These are phyloP conservation scores for Obba rivulosa DNA, from an alignment of 768 basidiomycete species.

Conservation along the genomic window DNA sequence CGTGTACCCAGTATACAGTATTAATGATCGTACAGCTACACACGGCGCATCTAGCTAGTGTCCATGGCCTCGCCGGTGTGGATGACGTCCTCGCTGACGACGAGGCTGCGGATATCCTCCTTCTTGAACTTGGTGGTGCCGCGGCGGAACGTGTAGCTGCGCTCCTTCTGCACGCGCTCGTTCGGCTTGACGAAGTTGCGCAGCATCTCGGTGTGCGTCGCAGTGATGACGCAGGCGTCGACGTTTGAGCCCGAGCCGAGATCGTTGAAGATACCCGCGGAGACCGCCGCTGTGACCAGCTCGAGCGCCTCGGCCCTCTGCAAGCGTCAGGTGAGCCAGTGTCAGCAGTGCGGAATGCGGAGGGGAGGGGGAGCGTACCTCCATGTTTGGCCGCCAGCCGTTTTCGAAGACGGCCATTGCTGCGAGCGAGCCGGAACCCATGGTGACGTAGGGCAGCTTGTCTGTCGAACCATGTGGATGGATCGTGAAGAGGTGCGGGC, in stretches of 20 bases:
- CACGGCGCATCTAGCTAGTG: slow-evolving; percentile 44
- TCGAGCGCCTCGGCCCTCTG: slow-evolving; percentile 78
- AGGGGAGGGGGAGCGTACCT: slow-evolving; percentile 40
- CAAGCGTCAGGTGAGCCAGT: slow-evolving; percentile 1
- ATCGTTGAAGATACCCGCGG: slow-evolving; percentile 98
- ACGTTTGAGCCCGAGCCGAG: slow-evolving; percentile 98
- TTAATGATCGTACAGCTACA: no score
- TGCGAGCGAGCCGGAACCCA: slow-evolving; percentile 94
- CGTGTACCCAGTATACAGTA: no score
- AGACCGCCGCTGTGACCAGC: slow-evolving; percentile 82
- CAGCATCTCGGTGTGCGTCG: slow-evolving; percentile 82
- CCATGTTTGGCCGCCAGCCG: slow-evolving; percentile 76
- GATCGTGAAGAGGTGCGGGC: slow-evolving; percentile 93
- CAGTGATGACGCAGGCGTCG: slow-evolving; percentile 94
- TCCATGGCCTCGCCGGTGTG: slow-evolving; percentile 68
- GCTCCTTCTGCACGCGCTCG: slow-evolving; percentile 74
- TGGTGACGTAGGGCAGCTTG: slow-evolving; percentile 97
- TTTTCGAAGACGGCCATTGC: slow-evolving; percentile 99
- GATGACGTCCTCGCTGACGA: slow-evolving; percentile 68
- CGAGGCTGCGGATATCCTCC: slow-evolving; percentile 65
- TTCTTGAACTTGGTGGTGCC: slow-evolving; percentile 90
- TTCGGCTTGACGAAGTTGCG: slow-evolving; percentile 94
- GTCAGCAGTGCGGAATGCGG: neutral
- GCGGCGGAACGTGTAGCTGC: slow-evolving; percentile 60
- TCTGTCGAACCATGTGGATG: slow-evolving; percentile 97